Evolutionary conservation across 768 basidiomycete species (phyloP).

Genomic region (Rhodotorula diobovata): DNA sequence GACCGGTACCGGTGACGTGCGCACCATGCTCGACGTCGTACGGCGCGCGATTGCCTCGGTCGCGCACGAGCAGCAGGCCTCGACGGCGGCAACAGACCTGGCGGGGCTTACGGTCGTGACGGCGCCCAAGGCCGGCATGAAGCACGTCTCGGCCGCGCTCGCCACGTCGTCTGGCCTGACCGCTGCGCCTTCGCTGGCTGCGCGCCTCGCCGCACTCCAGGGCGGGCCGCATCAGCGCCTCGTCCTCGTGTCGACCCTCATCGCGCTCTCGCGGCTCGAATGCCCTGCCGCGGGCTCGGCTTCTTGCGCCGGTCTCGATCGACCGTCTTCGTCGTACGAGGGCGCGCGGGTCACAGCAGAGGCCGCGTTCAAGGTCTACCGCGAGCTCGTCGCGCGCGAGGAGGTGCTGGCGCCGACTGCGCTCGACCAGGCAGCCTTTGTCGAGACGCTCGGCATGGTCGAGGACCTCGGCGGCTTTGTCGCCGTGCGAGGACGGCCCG

Average conservation of each 20-base stretch:
- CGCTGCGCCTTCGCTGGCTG: constrained; percentile 17
- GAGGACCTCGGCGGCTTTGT: constrained; percentile 21
- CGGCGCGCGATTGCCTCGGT: constrained; percentile 60
- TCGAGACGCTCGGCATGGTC: constrained; percentile 23
- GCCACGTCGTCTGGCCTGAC: constrained; percentile 1
- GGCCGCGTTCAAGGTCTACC: constrained; percentile 20
- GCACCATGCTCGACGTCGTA: constrained; percentile 72
- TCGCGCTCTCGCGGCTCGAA: constrained; percentile 20
- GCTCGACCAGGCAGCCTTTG: constrained; percentile 3
- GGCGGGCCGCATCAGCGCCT: constrained; percentile 26
- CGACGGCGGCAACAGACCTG: constrained; percentile 45
- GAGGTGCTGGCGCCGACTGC: constrained; percentile 1
- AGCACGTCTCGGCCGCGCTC: constrained; percentile 67
- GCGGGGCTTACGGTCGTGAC: constrained; percentile 9
- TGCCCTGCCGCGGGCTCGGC: neutral
- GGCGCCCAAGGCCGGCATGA: constrained; percentile 55
- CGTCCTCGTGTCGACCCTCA: constrained; percentile 23
- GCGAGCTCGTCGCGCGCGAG: constrained; percentile 8
- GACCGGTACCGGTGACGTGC: constrained; percentile 74
- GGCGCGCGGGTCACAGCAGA: constrained; percentile 1
- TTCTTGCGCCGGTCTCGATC: constrained; percentile 7
- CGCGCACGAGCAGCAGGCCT: constrained; percentile 54
- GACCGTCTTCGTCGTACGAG: neutral
- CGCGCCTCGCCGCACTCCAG: constrained; percentile 21
- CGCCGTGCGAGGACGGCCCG: constrained; percentile 5